Base-by-base conservation (phyloP, 2,329 filamentous ascomycete species). In the Penicillium aurantiogriseum region DNA sequence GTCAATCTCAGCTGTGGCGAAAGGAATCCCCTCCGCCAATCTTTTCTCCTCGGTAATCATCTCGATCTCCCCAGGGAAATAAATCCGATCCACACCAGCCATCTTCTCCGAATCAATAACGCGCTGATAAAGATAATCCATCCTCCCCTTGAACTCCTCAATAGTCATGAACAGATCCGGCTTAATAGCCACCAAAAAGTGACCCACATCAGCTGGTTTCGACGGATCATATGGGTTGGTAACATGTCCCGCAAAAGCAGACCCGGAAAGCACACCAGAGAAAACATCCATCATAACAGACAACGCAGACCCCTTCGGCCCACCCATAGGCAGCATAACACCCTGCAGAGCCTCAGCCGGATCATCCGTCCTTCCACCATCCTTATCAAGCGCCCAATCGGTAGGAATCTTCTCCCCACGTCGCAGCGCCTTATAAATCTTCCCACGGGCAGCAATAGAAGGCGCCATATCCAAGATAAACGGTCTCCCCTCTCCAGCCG, bases 241-340 rank as follows among this genome's bases (percentile, higher is more conserved):
- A 19, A 94, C 90, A 67, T 89, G 80, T 0, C 90, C 90, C 0
- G 89, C 91, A 73, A 91, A 94, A 0, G 89, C 89, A 33, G 86
- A 88, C 0, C 90, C 90, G 0, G 88, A 91, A 0, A 94, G 64
- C n/a, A 79, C 77, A 1, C 90, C 90, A 0, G 89, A 92, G 69
- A 94, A 93, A 2, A 95, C 88, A 69, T 94, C 90, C 91, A 94
- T 94, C 88, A 92, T 93, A 54, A 94, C 84, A 0, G 88, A 79
- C 40, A 94, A 72, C 0, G 83, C 91, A 2, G 87, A 90, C 0
- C 91, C 91, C 72, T 94, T 94, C 0, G 90, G 89, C 0, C 91
- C 90, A 2, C 90, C 90, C 88, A 94, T 92, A 0, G 90, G 90
- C 21, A 93, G 76, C 90, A 94, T 93, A 4, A 92, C 88, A 1